Percentiles rank a stretch among this genome's conserved stretches.
Conservation (phyloP, 495 filamentous ascomycete genomes). For the Mytilinidion resinicola region DNA sequence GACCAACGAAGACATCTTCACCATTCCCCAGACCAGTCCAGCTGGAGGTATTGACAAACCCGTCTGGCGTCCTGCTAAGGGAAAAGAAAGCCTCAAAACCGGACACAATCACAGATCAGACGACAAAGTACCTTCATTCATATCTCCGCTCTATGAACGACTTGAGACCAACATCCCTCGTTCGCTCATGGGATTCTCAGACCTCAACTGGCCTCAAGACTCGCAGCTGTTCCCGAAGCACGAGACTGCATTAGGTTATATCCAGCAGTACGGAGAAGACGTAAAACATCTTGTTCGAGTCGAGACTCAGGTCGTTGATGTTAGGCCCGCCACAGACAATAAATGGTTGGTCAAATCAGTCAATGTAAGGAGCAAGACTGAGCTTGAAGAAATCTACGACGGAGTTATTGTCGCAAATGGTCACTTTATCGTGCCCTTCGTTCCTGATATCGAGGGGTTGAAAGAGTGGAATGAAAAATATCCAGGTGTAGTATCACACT, state of each 20-base stretch:
- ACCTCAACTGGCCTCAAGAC: constrained; percentile 56
- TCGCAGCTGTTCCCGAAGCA: constrained; percentile 68
- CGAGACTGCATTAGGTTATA: constrained; percentile 60
- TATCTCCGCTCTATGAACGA: constrained; percentile 73
- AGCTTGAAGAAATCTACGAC: constrained; percentile 48
- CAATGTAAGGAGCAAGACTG: constrained; percentile 41
- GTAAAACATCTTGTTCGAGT: constrained; percentile 51
- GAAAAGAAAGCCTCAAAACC: constrained; percentile 17
- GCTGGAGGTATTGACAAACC: constrained; percentile 13
- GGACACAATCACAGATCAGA: not conserved
- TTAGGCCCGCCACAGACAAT: constrained; percentile 26
- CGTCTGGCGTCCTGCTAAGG: constrained; percentile 9
- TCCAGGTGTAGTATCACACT: constrained; percentile 66
- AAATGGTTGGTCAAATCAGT: constrained; percentile 52
- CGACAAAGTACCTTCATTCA: constrained; percentile 39
- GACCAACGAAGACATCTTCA: constrained; percentile 18
- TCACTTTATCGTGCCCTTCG: constrained; percentile 66
- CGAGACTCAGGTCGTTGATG: constrained; percentile 51
- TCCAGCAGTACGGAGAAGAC: constrained; percentile 64
- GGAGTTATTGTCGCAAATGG: constrained; percentile 80
- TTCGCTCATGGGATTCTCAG: constrained; percentile 71
- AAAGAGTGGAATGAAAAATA: constrained; percentile 50
- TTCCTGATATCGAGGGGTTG: constrained; percentile 61
- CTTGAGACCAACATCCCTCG: constrained; percentile 87
- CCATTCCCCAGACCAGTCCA: constrained; percentile 38